Evolutionary conservation across 2,329 filamentous ascomycete genomes (phyloP).

Genomic region (Neurospora crassa): DNA sequence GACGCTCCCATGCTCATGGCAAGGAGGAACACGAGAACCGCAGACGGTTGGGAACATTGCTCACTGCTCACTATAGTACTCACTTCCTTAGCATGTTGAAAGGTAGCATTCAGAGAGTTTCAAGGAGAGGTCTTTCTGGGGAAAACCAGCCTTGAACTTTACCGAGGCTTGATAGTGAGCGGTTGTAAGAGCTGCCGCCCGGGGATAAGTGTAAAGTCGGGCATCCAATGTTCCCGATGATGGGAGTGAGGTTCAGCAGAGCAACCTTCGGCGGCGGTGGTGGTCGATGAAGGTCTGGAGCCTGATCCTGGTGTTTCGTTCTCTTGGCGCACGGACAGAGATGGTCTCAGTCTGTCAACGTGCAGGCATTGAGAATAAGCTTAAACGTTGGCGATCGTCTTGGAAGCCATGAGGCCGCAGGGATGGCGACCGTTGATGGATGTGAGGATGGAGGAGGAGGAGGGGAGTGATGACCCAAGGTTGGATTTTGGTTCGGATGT

Average conservation of each 20-base stretch:
- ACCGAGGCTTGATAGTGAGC: neutral
- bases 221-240: neutral
- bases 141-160: neutral
- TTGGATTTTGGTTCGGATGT: conserved; percentile 11
- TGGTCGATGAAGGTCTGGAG: neutral
- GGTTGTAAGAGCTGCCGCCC: neutral
- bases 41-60: conserved; percentile 1
- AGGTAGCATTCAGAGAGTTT: neutral
- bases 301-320: neutral
- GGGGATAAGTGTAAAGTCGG: neutral
- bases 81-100: neutral
- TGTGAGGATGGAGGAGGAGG: neutral
- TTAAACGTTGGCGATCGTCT: neutral
- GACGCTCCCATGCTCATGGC: neutral
- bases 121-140: neutral
- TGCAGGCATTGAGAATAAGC: neutral
- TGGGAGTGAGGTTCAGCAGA: neutral
- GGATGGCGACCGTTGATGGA: neutral
- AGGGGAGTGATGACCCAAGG: neutral
- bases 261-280: neutral
- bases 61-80: neutral
- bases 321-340: neutral
- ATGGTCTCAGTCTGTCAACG: neutral
- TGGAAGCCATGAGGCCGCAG: neutral
- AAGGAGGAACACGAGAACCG: neutral